Evolutionary conservation across 176 grass and related monocot genomes (phyloP).

Genomic region (Triticum timopheevii): DNA sequence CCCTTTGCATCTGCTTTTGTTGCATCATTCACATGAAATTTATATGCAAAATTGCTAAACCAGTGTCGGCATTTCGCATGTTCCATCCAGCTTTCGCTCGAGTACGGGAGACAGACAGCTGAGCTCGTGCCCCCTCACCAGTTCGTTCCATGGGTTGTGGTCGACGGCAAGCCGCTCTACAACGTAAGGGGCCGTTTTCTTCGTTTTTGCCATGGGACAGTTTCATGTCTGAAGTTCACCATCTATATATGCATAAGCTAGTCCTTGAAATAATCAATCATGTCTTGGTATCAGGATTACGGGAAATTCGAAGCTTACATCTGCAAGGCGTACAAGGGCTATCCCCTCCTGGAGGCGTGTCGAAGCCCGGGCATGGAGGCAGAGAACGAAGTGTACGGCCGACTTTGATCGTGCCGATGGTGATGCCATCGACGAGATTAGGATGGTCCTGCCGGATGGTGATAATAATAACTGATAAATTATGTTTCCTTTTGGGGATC

Average conservation of each 20-base stretch:
- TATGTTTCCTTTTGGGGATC: not conserved
- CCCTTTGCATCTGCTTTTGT: not conserved
- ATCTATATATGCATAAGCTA: not conserved
- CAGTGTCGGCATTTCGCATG: not conserved
- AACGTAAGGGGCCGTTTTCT: conserved; percentile 34
- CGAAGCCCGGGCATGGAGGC: conserved; percentile 12
- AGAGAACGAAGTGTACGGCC: conserved; percentile 11
- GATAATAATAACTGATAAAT: not conserved
- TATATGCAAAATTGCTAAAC: not conserved
- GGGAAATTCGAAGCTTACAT: conserved; percentile 57
- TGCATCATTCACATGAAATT: not conserved
- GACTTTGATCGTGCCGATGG: not conserved
- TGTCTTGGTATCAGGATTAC: conserved; percentile 53
- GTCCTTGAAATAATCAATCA: not conserved
- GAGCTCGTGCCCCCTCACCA: conserved; percentile 61
- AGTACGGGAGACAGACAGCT: conserved; percentile 63
- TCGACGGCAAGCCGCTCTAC: conserved; percentile 67
- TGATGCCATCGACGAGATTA: not conserved
- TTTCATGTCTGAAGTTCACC: not conserved
- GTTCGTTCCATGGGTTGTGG: conserved; percentile 93
- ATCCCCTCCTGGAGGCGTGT: conserved; percentile 49
- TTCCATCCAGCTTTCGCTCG: conserved; percentile 61
- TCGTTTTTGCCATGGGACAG: not conserved
- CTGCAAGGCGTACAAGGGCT: conserved; percentile 75
- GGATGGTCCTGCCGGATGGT: conserved; percentile 23